Evolutionary conservation across 139 green algal species (phyloP).

Genomic region (Chlorella sp.): DNA sequence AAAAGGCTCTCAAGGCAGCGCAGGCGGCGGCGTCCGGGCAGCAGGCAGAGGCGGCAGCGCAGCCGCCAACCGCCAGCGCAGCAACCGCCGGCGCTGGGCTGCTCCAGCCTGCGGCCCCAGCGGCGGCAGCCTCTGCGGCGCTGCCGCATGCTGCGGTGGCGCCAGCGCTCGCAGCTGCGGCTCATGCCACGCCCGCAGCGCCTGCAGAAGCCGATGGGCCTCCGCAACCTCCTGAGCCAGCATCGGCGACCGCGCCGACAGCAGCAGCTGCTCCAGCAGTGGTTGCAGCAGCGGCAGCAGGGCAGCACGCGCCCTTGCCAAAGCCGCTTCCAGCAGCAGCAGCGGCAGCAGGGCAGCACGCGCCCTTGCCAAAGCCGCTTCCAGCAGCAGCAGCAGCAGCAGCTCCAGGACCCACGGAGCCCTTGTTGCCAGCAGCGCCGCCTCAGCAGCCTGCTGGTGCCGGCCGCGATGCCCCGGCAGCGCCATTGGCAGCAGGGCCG

Average conservation of each 20-base stretch:
- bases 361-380: not conserved
- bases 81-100: no score
- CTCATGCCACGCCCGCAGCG: no score
- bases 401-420: not conserved
- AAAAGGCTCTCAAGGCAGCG: conserved; percentile 21
- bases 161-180: no score
- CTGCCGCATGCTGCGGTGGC: no score
- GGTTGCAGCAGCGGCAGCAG: no score
- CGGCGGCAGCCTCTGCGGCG: no score
- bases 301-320: conserved; percentile 1
- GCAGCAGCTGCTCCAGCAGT: not conserved
- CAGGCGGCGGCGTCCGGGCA: no score
- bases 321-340: conserved; percentile 4
- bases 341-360: not conserved
- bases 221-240: no score
- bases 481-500: not conserved
- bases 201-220: no score
- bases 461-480: not conserved
- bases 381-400: not conserved
- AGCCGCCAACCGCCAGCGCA: not conserved
- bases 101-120: no score
- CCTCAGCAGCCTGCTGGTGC: not conserved
- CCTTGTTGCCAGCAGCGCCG: not conserved
- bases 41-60: not conserved
- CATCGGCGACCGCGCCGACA: not conserved